These are phyloP conservation scores for Dendrobium chrysotoxum DNA, from an alignment of 106 monocot genomes.

Conservation along the genomic window DNA sequence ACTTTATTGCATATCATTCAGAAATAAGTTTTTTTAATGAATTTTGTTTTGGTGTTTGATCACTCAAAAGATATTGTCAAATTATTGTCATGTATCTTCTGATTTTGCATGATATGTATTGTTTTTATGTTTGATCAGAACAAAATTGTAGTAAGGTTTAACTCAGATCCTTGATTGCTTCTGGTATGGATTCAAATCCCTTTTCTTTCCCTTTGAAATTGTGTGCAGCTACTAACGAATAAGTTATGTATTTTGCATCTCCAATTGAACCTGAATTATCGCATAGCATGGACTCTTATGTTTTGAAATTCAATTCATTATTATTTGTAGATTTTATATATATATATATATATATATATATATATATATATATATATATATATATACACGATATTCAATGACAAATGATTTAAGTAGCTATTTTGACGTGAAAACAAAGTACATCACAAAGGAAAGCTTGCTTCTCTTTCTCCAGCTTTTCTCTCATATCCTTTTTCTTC, in stretches of 20 bases:
- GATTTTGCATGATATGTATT: not conserved
- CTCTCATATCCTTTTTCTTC: too few species aligned
- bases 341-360: not conserved
- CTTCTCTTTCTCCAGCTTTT: too few species aligned
- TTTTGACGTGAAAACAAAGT: too few species aligned
- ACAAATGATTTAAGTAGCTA: too few species aligned
- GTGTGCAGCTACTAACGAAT: too few species aligned
- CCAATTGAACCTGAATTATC: not conserved
- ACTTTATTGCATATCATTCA: not conserved
- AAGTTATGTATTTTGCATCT: not conserved
- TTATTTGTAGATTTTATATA: not conserved
- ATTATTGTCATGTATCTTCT: not conserved
- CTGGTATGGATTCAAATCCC: not conserved
- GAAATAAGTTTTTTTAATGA: not conserved
- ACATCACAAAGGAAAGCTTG: too few species aligned
- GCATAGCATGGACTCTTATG: not conserved
- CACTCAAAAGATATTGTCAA: not conserved
- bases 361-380: too few species aligned
- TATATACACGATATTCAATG: too few species aligned
- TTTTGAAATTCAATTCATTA: not conserved
- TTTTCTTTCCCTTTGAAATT: not conserved
- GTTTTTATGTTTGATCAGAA: not conserved
- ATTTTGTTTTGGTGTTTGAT: not conserved
- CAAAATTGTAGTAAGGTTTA: not conserved
- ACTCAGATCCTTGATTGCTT: not conserved